Base-by-base conservation (phyloP, 352 stramenopile genomes). In the Phytophthora fragariaefolia region DNA sequence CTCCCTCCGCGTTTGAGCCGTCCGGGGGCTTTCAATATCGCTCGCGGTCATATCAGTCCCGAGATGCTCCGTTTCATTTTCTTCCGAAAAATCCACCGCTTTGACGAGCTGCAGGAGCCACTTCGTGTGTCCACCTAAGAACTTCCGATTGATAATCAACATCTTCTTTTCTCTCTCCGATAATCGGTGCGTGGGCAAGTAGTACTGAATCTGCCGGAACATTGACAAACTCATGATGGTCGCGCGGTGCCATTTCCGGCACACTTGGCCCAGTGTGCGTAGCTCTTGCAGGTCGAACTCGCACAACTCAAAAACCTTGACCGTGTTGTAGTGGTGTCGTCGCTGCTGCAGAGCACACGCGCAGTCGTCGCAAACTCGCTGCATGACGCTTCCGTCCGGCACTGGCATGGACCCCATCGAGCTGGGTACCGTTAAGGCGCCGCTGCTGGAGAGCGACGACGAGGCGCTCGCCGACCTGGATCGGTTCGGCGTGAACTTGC, bases 151-250 rank as follows among this genome's bases (percentile, higher is more conserved):
- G 52, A 92, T 89, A 23, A 93, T 77, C 30, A 96, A 55, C 58
- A 91, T 71, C 34, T 86, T 74, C 66, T 91, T 89, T 57, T 96
- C 85, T 20, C 83, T 69, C 43, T 83, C 77, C 4, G 85, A 93
- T 13, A 94, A 57, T 7, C 82, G 77, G 61, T 96, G 87, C 10
- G 82, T 89, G 13, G 87, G 87, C 23, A 96, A 56, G 63, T 93
- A 94, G 42, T 96, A 96, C 63, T 96, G 87, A 60, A 96, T 93
- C 76, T 95, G 87, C 26, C 87, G 87, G 36, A 95, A 93, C 80
- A 87, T 93, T 15, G 87, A 95, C n/a, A 95, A 66, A 23, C 87
- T 92, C 87, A 95, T 95, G 73, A 95, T 92, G 27, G 78, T 92
- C 23, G 87, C 87, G 56, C 87, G 87, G 51, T 95, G 87, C 87